Base-by-base conservation (phyloP, 257 asterid species). In the Dorcoceras hygrometricum region DNA sequence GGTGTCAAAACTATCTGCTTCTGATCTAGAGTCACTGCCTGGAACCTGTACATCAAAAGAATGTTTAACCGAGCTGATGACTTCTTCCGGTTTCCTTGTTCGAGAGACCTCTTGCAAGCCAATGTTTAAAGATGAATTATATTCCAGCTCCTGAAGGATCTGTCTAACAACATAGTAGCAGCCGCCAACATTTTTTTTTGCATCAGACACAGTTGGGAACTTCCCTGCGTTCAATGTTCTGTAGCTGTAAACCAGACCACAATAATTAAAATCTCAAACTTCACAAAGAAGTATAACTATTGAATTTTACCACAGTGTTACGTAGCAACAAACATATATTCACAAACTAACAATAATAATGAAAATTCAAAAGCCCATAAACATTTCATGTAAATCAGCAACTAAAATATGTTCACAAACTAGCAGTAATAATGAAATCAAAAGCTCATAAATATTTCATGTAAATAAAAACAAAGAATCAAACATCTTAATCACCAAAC, bases 181-280 rank as follows among this genome's bases (percentile, higher is more conserved):
- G 36, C 98, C 98, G 66, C 98, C 95, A 48, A 72, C 82, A 79
- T 72, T 78, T 65, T 75, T 83, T 57, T 6, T 4, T 54, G 84
- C 82, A 59, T 12, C 39, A 7, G 69, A 22, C 68, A 27, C 25
- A 57, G 90, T 39, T 39, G 98, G 96, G 81, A 87, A 91, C 76
- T 89, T 89, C 83, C 98, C 98, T 5, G 73, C 84, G 73, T 86
- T 85, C 78, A 80, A 64, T 75, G 75, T 79, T 85, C 82, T 84
- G 77, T 87, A 89, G 75, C 98, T 87, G 85, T 73, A 31, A 31
- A 77, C 77, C 74, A 70, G 24, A 55, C 69, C 53, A 64, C 60
- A 50, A 59, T 48, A 19, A 32, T 57, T 54, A 54, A 59, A 27
- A 31, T 70, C 62, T 25, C 57, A 66, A 66, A 28, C 39, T 69